A percentile compares a stretch with the other conserved stretches of the same genome.
Conservation (phyloP, 1,284 basidiomycete species). For the Puccinia hordei region DNA sequence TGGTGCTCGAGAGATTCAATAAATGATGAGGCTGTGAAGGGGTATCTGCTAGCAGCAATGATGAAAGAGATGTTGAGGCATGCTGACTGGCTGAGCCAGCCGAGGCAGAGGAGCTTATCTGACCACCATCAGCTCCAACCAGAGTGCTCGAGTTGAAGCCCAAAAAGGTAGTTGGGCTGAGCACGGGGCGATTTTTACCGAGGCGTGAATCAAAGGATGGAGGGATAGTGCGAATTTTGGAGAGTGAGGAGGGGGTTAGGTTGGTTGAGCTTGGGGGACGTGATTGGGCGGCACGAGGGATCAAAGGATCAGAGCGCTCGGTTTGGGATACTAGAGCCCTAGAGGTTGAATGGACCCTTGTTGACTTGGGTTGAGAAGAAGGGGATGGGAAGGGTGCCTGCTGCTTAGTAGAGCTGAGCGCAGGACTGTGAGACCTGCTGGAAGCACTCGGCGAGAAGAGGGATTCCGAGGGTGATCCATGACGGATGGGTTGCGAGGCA, state of each 20-base stretch:
- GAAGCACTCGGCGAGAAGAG: neutral
- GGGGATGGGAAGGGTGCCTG: slow-evolving; percentile 6
- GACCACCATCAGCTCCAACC: neutral
- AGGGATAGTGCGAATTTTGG: neutral
- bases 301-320: slow-evolving; percentile 12
- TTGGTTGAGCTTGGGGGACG: slow-evolving; percentile 8
- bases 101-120: neutral
- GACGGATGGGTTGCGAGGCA: neutral
- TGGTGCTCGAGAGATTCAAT: neutral
- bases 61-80: neutral
- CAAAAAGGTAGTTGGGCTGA: slow-evolving; percentile 1
- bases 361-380: slow-evolving; percentile 8
- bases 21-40: neutral
- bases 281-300: neutral
- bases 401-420: neutral
- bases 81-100: neutral
- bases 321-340: neutral
- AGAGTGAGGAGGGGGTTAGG: neutral
- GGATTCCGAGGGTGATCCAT: slow-evolving; percentile 19
- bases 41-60: neutral
- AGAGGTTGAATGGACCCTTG: slow-evolving; percentile 4
- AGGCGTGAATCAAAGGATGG: neutral
- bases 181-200: slow-evolving; percentile 9
- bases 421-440: slow-evolving; percentile 12
- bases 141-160: neutral